Percentiles rank a stretch among this genome's conserved stretches.
phyloP scores from a whole-genome alignment of 129 eudicot species.

The Pittosporum tobira region DNA sequence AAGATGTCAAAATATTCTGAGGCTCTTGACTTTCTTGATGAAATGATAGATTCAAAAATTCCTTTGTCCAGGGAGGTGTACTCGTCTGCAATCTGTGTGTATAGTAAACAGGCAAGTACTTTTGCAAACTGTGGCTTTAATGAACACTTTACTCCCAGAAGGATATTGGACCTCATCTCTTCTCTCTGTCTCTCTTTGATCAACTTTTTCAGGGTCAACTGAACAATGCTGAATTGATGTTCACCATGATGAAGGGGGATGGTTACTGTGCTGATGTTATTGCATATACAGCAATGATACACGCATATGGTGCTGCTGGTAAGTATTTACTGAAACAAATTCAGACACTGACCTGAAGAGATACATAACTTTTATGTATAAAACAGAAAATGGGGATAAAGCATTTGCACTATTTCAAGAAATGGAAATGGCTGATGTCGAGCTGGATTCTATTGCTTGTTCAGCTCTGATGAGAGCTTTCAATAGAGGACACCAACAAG shows the following conservation, averaged over 20 bases:
- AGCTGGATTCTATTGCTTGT: slow-evolving; percentile 87
- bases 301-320: slow-evolving; percentile 71
- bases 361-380: neutral
- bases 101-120: slow-evolving; percentile 71
- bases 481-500: slow-evolving; percentile 63
- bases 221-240: slow-evolving; percentile 63
- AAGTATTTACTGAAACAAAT: slow-evolving; percentile 11
- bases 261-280: slow-evolving; percentile 70
- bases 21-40: slow-evolving; percentile 65
- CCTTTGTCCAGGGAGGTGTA: slow-evolving; percentile 69
- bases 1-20: slow-evolving; percentile 70
- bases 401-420: slow-evolving; percentile 69
- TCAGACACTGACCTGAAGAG: neutral
- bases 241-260: slow-evolving; percentile 57
- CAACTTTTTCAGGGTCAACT: slow-evolving; percentile 53
- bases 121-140: neutral
- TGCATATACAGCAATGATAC: slow-evolving; percentile 80
- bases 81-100: slow-evolving; percentile 78
- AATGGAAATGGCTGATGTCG: slow-evolving; percentile 59
- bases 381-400: slow-evolving; percentile 74
- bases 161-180: slow-evolving; percentile 2
- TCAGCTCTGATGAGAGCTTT: slow-evolving; percentile 89
- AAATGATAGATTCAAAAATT: slow-evolving; percentile 51
- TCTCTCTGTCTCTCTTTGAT: neutral
- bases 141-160: slow-evolving; percentile 1